Conservation (phyloP, 2,329 filamentous ascomycete species). For the Dissoconium aciculare region DNA sequence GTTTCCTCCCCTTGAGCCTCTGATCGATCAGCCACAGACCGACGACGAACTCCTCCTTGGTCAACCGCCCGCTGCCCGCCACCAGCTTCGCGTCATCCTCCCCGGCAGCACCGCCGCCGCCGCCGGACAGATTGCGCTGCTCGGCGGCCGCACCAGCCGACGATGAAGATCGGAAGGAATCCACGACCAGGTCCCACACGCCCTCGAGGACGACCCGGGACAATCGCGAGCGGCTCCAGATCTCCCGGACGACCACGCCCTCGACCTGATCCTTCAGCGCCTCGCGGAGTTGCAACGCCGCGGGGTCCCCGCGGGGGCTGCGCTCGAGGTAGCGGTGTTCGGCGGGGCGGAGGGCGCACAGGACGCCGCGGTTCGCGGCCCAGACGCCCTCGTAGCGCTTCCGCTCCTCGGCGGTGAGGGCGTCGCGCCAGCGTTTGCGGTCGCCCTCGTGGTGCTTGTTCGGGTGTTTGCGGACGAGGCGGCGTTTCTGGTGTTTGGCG, state of each 20-base stretch:
- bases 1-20: constrained; percentile 61
- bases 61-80: constrained; percentile 49
- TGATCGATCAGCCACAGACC: constrained; percentile 75
- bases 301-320: constrained; percentile 4
- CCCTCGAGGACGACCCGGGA: constrained; percentile 54
- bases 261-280: constrained; percentile 33
- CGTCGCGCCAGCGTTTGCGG: constrained; percentile 61
- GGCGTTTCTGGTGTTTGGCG: constrained; percentile 41
- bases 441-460: constrained; percentile 59
- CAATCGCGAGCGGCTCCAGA: constrained; percentile 59
- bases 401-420: constrained; percentile 56
- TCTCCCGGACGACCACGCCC: constrained; percentile 55
- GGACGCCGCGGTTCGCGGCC: constrained; percentile 60
- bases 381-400: constrained; percentile 72
- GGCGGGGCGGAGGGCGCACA: constrained; percentile 18
- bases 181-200: constrained; percentile 60
- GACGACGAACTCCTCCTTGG: constrained; percentile 61
- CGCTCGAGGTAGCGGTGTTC: constrained; percentile 9
- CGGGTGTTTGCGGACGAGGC: constrained; percentile 45
- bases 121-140: too few species aligned
- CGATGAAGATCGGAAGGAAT: too few species aligned
- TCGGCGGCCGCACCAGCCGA: too few species aligned
- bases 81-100: constrained; percentile 38
- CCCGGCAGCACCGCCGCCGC: too few species aligned
- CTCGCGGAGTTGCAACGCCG: constrained; percentile 5